phyloP scores from a whole-genome alignment of 2,329 filamentous ascomycete genomes.

The Penicillium freii region DNA sequence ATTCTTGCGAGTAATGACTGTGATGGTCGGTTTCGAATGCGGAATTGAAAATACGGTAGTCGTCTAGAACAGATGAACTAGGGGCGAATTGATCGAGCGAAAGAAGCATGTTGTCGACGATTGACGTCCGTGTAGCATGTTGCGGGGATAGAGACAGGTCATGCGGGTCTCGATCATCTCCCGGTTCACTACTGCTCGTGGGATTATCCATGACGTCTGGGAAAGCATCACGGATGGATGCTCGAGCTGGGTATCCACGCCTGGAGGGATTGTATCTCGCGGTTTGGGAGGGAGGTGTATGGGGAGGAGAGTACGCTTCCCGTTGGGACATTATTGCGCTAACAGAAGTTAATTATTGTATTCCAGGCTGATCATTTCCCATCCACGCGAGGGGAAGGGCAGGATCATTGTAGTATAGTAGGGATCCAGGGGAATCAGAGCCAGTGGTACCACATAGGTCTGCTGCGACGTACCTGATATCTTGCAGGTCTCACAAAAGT shows the following conservation, averaged over 20 bases:
- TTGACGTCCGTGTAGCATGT: slow-evolving; percentile 78
- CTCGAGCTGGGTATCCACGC: slow-evolving; percentile 28
- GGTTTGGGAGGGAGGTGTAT: slow-evolving; percentile 40
- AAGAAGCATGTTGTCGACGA: slow-evolving; percentile 93
- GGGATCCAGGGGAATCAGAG: neutral
- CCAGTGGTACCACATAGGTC: neutral
- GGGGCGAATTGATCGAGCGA: slow-evolving; percentile 76
- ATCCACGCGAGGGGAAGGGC: neutral
- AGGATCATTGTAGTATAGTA: neutral
- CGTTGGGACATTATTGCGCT: slow-evolving; percentile 31
- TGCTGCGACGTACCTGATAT: neutral
- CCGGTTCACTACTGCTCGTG: slow-evolving; percentile 36
- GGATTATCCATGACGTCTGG: slow-evolving; percentile 38
- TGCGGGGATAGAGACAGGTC: slow-evolving; percentile 77
- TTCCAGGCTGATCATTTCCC: slow-evolving; percentile 3
- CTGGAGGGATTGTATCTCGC: slow-evolving; percentile 33
- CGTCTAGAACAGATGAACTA: slow-evolving; percentile 36
- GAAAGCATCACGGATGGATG: slow-evolving; percentile 44
- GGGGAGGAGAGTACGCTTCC: slow-evolving; percentile 38
- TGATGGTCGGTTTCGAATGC: slow-evolving; percentile 42
- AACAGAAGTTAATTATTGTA: slow-evolving; percentile 14
- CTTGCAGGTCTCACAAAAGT: neutral
- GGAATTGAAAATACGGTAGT: slow-evolving; percentile 41
- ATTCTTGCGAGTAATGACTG: slow-evolving; percentile 31
- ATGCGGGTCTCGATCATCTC: slow-evolving; percentile 55